phyloP scores from a whole-genome alignment of 202 grass and related monocot species.

The Carex arenaria region DNA sequence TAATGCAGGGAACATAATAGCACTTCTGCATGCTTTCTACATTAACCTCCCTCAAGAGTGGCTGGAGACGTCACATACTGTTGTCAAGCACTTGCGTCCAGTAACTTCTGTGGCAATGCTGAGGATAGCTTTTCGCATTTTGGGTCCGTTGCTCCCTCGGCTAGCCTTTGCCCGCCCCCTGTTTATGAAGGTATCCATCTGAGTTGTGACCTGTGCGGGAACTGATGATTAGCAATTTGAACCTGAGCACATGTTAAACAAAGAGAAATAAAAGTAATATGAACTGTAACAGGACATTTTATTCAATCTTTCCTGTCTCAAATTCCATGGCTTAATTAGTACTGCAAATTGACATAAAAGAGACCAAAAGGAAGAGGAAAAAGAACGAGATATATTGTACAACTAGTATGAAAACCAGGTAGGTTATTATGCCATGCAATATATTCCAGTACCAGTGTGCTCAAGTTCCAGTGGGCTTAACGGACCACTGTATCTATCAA shows the following conservation, averaged over 20 bases:
- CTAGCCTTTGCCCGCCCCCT: conserved; percentile 87
- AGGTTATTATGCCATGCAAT: background rate
- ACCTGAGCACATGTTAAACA: background rate
- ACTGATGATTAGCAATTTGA: background rate
- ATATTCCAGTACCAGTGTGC: background rate
- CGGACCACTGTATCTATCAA: background rate
- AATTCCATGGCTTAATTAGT: background rate
- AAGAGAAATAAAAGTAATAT: background rate
- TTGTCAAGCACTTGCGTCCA: conserved; percentile 91
- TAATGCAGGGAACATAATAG: conserved; percentile 80
- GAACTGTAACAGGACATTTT: background rate
- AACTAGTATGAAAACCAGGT: background rate
- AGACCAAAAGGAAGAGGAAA: background rate
- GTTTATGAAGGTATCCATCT: conserved; percentile 85
- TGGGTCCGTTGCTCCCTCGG: conserved; percentile 92
- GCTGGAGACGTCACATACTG: conserved; percentile 86
- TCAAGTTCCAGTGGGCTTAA: background rate
- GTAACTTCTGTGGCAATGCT: conserved; percentile 97
- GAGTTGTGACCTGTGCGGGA: background rate
- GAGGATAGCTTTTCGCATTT: conserved; percentile 94
- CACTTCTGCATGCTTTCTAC: conserved; percentile 90
- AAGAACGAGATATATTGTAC: background rate
- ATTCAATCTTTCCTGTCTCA: background rate
- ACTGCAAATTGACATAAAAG: background rate
- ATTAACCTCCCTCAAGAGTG: conserved; percentile 99